Conservation (phyloP, 1,284 basidiomycete genomes). For the Puccinia hordei region DNA sequence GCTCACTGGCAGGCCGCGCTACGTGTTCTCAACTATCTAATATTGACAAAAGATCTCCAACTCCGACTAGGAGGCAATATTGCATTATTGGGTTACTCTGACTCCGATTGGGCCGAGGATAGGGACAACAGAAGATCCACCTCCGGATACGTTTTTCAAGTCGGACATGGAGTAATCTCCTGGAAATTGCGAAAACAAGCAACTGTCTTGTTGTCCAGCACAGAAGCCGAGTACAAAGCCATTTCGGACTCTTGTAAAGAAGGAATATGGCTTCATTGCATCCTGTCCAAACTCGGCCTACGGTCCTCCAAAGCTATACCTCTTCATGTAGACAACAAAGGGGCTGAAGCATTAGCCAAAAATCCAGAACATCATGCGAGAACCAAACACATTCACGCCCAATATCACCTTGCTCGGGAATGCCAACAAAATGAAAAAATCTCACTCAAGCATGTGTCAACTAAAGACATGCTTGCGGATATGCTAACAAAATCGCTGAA, state of each 20-base stretch:
- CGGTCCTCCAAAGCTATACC: background rate
- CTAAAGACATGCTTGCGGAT: conserved; percentile 18
- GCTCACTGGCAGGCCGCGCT: background rate
- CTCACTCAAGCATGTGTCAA: background rate
- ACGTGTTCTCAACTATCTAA: background rate
- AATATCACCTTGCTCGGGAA: conserved; percentile 3
- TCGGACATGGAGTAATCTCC: background rate
- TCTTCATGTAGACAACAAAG: too few relatives aligned
- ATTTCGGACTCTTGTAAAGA: conserved; percentile 27
- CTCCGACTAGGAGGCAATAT: background rate
- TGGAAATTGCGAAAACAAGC: conserved; percentile 4
- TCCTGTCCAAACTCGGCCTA: background rate
- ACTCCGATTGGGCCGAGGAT: conserved; percentile 26
- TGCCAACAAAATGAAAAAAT: background rate
- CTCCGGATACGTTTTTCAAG: background rate
- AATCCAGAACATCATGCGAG: background rate
- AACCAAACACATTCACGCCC: conserved; percentile 3
- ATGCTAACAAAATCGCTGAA: background rate
- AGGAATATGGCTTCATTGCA: background rate
- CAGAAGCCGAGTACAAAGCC: conserved; percentile 1
- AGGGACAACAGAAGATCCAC: background rate
- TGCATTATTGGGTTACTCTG: background rate
- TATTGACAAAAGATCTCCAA: too few relatives aligned
- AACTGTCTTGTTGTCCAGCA: background rate
- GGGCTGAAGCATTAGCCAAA: too few relatives aligned